Conservation (phyloP, 108 stramenopile species). For the Skeletonema grethae region DNA sequence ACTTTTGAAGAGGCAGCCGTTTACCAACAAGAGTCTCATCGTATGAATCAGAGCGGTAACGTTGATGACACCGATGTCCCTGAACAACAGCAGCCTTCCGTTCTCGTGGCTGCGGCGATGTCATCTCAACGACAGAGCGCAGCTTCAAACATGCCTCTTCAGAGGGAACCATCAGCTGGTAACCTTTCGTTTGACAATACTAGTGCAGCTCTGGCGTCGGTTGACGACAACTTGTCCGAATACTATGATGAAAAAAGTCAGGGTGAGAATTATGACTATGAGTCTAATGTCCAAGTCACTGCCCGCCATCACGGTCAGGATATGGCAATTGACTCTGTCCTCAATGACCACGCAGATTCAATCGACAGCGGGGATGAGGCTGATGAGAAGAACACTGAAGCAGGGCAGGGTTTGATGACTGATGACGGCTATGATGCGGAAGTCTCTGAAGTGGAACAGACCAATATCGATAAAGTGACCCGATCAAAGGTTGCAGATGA, state of each 20-base stretch:
- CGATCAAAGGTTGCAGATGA: conserved; percentile 14
- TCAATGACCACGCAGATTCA: conserved; percentile 13
- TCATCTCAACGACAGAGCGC: conserved; percentile 36
- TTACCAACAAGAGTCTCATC: not conserved
- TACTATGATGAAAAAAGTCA: conserved; percentile 30
- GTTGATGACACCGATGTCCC: not conserved
- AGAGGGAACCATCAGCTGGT: conserved; percentile 7
- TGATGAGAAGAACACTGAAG: conserved; percentile 11
- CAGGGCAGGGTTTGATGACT: conserved; percentile 35
- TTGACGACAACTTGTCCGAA: conserved; percentile 39
- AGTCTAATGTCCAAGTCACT: conserved; percentile 15
- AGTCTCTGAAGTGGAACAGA: conserved; percentile 31
- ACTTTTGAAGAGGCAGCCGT: conserved; percentile 31
- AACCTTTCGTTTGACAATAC: conserved; percentile 37
- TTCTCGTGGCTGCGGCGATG: conserved; percentile 50
- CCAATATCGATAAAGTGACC: not conserved
- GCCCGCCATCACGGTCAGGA: conserved; percentile 20
- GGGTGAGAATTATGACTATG: conserved; percentile 7
- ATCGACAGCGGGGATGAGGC: conserved; percentile 37
- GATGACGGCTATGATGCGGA: conserved; percentile 53
- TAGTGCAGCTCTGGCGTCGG: conserved; percentile 20
- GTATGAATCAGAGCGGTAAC: not conserved
- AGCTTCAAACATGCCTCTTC: conserved; percentile 11
- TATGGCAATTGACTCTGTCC: conserved; percentile 3
- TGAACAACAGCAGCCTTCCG: conserved; percentile 37